Base-by-base conservation (phyloP, 805 yeast species). In the Candida ficus region DNA sequence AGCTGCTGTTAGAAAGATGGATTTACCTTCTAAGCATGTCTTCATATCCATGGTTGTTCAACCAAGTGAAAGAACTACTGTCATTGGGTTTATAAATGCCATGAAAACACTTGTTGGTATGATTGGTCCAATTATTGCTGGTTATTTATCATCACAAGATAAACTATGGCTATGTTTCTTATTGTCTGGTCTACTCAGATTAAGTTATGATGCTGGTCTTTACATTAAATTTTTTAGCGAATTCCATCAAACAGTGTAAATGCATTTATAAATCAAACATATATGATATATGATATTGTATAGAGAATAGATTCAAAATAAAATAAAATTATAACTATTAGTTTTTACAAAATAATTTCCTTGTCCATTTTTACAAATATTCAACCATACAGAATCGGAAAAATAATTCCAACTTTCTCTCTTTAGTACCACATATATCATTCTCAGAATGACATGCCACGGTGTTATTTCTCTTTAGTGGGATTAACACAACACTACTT, bases 21-120 rank as follows among this genome's bases (percentile, higher is more conserved):
- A 71, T 45, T 59, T 66, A 22, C 72, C 75, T 1, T 70, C 76
- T 9, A 71, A 71, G 40, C 71, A 68, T 35, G 73, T 71, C 5
- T 70, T 71, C 44, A 57, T 70, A 18, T 69, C 73, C 8, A 54
- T 73, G 0, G 56, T 66, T 25, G 67, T 66, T 5, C 56, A 66
- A 5, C 66, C 66, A 21, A 50, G 56, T 25, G 70, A 67, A 39
- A 52, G 74, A 36, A 67, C 74, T 2, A 64, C 69, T 1, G 71
- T 68, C 1, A 60, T 71, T 41, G 68, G 68, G 1, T 64, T 70
- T 58, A 71, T 66, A 14, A 71, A 71, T 50, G 67, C 71, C 10
- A 63, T 66, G 16, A 62, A 70, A 42, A 69, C 72, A 1, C 37
- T 68, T 37, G 68, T 67, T 4, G 70, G 64, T 40, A 61, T 64